Evolutionary conservation across 2,329 filamentous ascomycete genomes (phyloP).

Genomic region (Epichloe sylvatica): DNA sequence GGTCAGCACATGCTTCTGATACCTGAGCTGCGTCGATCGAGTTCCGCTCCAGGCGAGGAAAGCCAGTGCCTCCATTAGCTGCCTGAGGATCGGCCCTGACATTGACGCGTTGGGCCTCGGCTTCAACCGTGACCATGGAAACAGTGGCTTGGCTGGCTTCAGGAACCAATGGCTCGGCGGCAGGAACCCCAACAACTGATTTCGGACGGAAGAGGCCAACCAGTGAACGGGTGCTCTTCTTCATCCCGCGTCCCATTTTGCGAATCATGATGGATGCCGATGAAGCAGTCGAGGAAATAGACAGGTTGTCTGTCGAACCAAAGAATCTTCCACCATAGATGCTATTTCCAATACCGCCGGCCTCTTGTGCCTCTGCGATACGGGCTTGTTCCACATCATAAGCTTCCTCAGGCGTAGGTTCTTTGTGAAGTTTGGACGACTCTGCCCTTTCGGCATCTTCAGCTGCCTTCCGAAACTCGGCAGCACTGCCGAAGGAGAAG

Average conservation of each 20-base stretch:
- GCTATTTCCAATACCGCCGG: slow-evolving; percentile 75
- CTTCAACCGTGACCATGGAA: slow-evolving; percentile 91
- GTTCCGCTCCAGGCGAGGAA: slow-evolving; percentile 72
- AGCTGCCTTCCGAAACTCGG: slow-evolving; percentile 68
- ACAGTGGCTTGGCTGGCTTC: slow-evolving; percentile 69
- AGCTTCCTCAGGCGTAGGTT: slow-evolving; percentile 46
- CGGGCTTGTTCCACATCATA: slow-evolving; percentile 80
- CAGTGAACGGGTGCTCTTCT: slow-evolving; percentile 79
- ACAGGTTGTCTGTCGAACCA: slow-evolving; percentile 87
- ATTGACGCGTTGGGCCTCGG: slow-evolving; percentile 72
- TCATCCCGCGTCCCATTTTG: slow-evolving; percentile 98
- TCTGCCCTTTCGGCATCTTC: slow-evolving; percentile 24
- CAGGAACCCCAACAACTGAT: slow-evolving; percentile 66
- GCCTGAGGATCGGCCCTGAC: slow-evolving; percentile 57
- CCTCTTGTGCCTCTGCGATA: slow-evolving; percentile 87
- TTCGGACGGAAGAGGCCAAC: slow-evolving; percentile 93
- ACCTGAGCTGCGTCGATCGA: slow-evolving; percentile 53
- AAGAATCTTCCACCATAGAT: slow-evolving; percentile 89
- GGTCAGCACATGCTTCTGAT: slow-evolving; percentile 32
- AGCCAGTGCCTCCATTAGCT: slow-evolving; percentile 58
- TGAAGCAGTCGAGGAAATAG: slow-evolving; percentile 78
- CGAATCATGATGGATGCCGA: slow-evolving; percentile 88
- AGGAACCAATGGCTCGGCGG: slow-evolving; percentile 50
- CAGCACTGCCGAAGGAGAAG: slow-evolving; percentile 92
- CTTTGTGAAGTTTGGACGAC: slow-evolving; percentile 49